Percentiles rank a stretch among this genome's conserved stretches.
Conservation (phyloP, 257 asterid species). For the Ilex aquifolium region DNA sequence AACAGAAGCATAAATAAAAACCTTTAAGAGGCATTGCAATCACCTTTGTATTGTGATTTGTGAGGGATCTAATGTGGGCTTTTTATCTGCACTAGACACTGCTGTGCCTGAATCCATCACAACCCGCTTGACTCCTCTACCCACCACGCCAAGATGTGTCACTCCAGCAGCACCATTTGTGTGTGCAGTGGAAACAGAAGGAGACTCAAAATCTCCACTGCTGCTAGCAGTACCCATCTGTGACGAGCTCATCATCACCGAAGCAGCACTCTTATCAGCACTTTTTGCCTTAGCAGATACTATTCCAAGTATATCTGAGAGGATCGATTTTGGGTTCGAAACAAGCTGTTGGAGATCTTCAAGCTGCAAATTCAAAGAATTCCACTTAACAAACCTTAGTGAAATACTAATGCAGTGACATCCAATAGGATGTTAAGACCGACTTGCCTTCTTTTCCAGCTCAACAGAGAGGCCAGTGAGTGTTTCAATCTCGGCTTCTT, state of each 20-base stretch:
- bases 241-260: slow-evolving; percentile 46
- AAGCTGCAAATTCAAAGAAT: slow-evolving; percentile 47
- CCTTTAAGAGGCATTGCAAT: slow-evolving; percentile 38
- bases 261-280: slow-evolving; percentile 25
- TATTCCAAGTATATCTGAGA: slow-evolving; percentile 58
- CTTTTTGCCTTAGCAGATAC: slow-evolving; percentile 56
- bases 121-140: slow-evolving; percentile 94
- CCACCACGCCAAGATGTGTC: slow-evolving; percentile 90
- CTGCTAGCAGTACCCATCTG: slow-evolving; percentile 34
- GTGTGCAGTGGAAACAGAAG: slow-evolving; percentile 62
- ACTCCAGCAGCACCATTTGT: slow-evolving; percentile 55
- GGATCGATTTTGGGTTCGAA: slow-evolving; percentile 61
- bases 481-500: slow-evolving; percentile 68
- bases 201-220: slow-evolving; percentile 40
- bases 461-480: slow-evolving; percentile 64
- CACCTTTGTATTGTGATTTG: slow-evolving; percentile 38
- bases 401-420: not conserved
- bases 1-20: slow-evolving; percentile 4
- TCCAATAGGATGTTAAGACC: not conserved
- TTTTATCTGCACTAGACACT: slow-evolving; percentile 47
- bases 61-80: slow-evolving; percentile 51
- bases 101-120: slow-evolving; percentile 38
- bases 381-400: not conserved
- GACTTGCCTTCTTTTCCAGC: slow-evolving; percentile 78
- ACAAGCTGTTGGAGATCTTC: slow-evolving; percentile 89